Base-by-base conservation (phyloP, 352 stramenopile species). In the Pythium monospermum region DNA sequence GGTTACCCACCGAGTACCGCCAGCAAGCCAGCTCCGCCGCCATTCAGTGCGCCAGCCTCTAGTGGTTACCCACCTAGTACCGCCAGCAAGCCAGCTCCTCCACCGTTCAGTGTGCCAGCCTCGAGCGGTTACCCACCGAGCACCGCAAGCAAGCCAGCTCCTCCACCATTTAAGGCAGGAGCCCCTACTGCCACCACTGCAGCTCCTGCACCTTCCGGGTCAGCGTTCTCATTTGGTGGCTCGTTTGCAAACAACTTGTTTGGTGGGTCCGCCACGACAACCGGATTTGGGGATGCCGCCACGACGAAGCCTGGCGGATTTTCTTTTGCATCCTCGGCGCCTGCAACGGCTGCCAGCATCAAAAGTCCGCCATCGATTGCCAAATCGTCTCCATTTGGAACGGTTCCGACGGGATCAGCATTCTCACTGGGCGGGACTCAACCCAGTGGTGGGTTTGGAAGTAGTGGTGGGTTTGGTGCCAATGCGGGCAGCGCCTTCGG, bases 11-110 rank as follows among this genome's bases (percentile, higher is more conserved):
- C n/a, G n/a, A n/a, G n/a, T n/a, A n/a, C n/a, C n/a, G n/a, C n/a
- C n/a, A n/a, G n/a, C n/a, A n/a, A n/a, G n/a, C n/a, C n/a, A n/a
- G n/a, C n/a, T n/a, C n/a, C n/a, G n/a, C n/a, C n/a, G n/a, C n/a
- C n/a, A n/a, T n/a, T n/a, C n/a, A n/a, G n/a, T n/a, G 26, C 46
- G 1, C 35, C 33, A 16, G 11, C 37, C 1, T 12, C 12, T 25
- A 27, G 60, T 33, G 57, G 38, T 0, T 83, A 84, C 11, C 70
- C 70, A 21, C 70, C 73, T 0, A 38, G 50, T 21, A 61, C 53
- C 16, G 49, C 53, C 13, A 51, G 31, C 28, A 49, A 28, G 38
- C 26, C 10, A 30, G 18, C 51, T 12, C 50, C 49, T 12, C 38
- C 57, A 7, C n/a, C 26, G 10, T 40, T 42, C 25, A 19, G 46